Percentiles rank a stretch among this genome's conserved stretches.
Conservation (phyloP, 2,329 filamentous ascomycete genomes). For the Epichloe sibirici region DNA sequence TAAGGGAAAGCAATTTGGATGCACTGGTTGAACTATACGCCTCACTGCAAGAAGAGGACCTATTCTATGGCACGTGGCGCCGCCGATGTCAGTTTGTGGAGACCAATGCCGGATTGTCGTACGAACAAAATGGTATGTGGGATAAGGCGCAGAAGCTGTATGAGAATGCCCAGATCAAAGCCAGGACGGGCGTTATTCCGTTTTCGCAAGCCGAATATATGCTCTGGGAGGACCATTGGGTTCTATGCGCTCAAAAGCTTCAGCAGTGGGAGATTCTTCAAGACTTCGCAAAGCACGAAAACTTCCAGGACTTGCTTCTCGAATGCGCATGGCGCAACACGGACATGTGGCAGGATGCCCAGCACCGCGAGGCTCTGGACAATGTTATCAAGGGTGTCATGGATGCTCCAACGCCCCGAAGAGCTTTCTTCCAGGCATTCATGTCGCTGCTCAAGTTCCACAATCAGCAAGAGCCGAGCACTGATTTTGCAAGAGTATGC, state of each 20-base stretch:
- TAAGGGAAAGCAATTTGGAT: constrained; percentile 90
- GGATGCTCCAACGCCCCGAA: constrained; percentile 86
- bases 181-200: constrained; percentile 86
- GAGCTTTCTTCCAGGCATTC: constrained; percentile 97
- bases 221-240: constrained; percentile 99
- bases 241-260: constrained; percentile 91
- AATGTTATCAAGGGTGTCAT: constrained; percentile 93
- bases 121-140: constrained; percentile 99
- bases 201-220: constrained; percentile 97
- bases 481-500: constrained; percentile 79
- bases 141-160: constrained; percentile 97
- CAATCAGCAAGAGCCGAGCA: constrained; percentile 65
- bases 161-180: constrained; percentile 93
- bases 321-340: constrained; percentile 94
- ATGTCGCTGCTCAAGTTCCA: constrained; percentile 93
- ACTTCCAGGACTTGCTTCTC: constrained; percentile 88
- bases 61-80: constrained; percentile 96
- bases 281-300: constrained; percentile 97
- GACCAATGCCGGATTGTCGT: constrained; percentile 92
- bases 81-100: constrained; percentile 92
- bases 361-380: constrained; percentile 81
- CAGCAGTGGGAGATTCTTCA: constrained; percentile 98
- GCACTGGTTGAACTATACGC: constrained; percentile 91
- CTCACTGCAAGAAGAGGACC: constrained; percentile 81
- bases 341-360: constrained; percentile 83